These are phyloP conservation scores for Epichloe glyceriae DNA, from an alignment of 2,329 filamentous ascomycete species.

Conservation along the genomic window DNA sequence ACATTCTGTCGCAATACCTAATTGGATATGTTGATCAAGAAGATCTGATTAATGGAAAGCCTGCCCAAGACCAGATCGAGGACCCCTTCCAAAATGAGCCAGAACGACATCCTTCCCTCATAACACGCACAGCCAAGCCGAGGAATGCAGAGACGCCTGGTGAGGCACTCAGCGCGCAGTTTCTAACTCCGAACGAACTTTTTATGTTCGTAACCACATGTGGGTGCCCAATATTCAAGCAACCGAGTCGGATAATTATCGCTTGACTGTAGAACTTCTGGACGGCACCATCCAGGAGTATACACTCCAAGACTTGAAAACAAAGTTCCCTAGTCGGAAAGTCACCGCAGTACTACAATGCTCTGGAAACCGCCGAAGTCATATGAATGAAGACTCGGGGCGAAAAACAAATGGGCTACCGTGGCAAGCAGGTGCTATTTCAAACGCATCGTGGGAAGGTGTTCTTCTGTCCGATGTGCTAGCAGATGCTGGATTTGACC, in stretches of 20 bases:
- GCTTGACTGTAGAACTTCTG: slow-evolving; percentile 40
- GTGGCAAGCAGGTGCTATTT: slow-evolving; percentile 47
- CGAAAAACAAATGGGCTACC: slow-evolving; percentile 42
- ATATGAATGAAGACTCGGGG: slow-evolving; percentile 39
- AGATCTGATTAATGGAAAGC: slow-evolving; percentile 45
- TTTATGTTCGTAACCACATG: slow-evolving; percentile 51
- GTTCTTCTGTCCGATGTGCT: slow-evolving; percentile 42
- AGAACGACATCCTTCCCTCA: slow-evolving; percentile 34
- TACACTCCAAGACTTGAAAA: slow-evolving; percentile 39
- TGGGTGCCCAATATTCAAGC: slow-evolving; percentile 40
- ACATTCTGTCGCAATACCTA: slow-evolving; percentile 51
- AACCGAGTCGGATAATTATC: slow-evolving; percentile 27
- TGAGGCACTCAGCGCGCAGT: slow-evolving; percentile 32
- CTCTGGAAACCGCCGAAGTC: slow-evolving; percentile 44
- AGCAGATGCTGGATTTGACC: slow-evolving; percentile 38
- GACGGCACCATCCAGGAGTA: slow-evolving; percentile 41
- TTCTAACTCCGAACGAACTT: slow-evolving; percentile 40
- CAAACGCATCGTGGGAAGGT: slow-evolving; percentile 46
- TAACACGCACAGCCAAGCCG: slow-evolving; percentile 40
- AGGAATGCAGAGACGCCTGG: slow-evolving; percentile 49
- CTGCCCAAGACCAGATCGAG: slow-evolving; percentile 40
- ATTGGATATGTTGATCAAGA: slow-evolving; percentile 47
- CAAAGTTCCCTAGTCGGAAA: slow-evolving; percentile 34
- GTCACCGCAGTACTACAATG: slow-evolving; percentile 47
- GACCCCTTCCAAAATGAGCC: slow-evolving; percentile 48